phyloP scores from a whole-genome alignment of 306 rosid genomes.

The Senna siamea region DNA sequence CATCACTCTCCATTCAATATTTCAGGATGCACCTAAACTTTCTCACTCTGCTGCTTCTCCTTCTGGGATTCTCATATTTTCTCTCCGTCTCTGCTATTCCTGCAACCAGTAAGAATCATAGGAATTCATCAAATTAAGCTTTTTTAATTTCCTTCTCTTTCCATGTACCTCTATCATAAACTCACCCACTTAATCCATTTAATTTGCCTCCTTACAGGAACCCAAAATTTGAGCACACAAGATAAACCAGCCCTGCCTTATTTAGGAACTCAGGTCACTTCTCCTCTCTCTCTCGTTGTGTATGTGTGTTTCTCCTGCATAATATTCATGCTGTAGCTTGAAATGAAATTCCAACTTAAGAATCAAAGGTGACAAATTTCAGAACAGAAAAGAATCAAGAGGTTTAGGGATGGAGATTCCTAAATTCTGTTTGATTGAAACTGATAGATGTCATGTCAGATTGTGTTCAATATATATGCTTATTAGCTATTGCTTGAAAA shows the following conservation, averaged over 20 bases:
- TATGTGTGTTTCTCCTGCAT: not conserved
- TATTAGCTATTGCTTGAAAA: too few species aligned
- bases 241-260: conserved; percentile 27
- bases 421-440: not conserved
- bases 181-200: not conserved
- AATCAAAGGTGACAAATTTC: not conserved
- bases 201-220: conserved; percentile 33
- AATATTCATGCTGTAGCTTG: not conserved
- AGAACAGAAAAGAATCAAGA: not conserved
- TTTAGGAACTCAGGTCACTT: conserved; percentile 36
- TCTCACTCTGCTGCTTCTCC: conserved; percentile 21
- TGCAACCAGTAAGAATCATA: conserved; percentile 40
- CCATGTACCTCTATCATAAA: not conserved
- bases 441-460: not conserved
- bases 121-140: not conserved
- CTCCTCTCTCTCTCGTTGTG: not conserved
- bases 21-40: conserved; percentile 24
- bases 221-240: conserved; percentile 26
- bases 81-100: conserved; percentile 43
- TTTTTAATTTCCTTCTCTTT: not conserved
- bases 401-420: not conserved
- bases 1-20: not conserved
- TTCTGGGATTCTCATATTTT: conserved; percentile 40
- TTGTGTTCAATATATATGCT: too few species aligned
- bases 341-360: not conserved